Evolutionary conservation across 768 basidiomycete genomes (phyloP), one percentile per base, ranked within the genome.

Genomic region (Lentinula edodes): DNA sequence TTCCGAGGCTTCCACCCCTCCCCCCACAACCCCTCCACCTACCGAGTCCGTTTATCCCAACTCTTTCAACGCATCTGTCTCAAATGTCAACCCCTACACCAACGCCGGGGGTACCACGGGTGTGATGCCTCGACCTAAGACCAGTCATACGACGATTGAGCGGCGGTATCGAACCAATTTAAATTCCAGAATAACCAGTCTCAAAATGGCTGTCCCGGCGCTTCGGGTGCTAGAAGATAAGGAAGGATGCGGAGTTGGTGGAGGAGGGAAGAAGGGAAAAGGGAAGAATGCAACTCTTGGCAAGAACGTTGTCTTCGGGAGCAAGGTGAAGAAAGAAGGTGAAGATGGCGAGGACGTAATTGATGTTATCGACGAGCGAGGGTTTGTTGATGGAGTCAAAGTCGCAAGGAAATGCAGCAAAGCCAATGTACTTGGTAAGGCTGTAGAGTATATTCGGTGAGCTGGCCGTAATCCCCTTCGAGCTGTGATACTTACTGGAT

Each of bases 391-490:
- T 67, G 93, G 93, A n/a, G 91, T 95, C 69, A 90, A 90, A 71
- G 89, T 93, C 9, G 93, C 93, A 7, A 81, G 92, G 62, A 95
- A 94, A 74, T 91, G 91, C 71, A 90, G 88, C 74, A 95, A 95
- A 69, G 92, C 92, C 2, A 93, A 91, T 61, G 90, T 95, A 5
- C 81, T 95, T 9, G 91, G 89, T 39, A 95, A 95, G 64, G 92
- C 92, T 0, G 90, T 91, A 9, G 93, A 95, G 71, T 95, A 95
- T 70, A 95, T 95, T 64, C 74, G 78, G 81, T 88, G 62, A 63
- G 77, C 69, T 54, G 28, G 52, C 48, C 23, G n/a, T 42, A 39
- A 16, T 28, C 23, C 12, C 16, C 0, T 15, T 20, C 2, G 35
- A 50, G n/a, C 18, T 32, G 15, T 20, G 10, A 9, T 10, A 7